These are phyloP conservation scores for Fusarium robinianum DNA, from an alignment of 2,329 filamentous ascomycete species.

Conservation along the genomic window DNA sequence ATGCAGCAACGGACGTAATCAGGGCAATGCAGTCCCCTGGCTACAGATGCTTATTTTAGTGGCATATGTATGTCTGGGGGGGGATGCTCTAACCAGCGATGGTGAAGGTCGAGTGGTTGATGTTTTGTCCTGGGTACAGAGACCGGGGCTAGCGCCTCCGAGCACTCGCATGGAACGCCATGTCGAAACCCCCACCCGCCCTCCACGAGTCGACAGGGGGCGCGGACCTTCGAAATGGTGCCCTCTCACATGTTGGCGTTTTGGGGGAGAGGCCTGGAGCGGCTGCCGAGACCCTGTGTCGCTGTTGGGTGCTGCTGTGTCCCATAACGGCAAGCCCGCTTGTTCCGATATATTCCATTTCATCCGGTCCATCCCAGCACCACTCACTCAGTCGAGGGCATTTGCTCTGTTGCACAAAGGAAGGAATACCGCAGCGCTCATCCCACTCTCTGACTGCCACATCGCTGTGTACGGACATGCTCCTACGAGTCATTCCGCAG, in stretches of 20 bases:
- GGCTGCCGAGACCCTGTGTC: conserved; percentile 3
- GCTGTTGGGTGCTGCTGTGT: conserved; percentile 8
- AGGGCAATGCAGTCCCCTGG: conserved; percentile 25
- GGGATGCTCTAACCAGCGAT: conserved; percentile 20
- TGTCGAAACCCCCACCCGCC: conserved; percentile 33
- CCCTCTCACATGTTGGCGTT: conserved; percentile 25
- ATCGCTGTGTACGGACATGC: conserved; percentile 6
- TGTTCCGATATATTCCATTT: conserved; percentile 33
- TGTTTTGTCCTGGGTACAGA: conserved; percentile 21
- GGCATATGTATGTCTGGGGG: conserved; percentile 25
- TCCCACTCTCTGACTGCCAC: conserved; percentile 1
- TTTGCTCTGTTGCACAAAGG: too few relatives aligned
- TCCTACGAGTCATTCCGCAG: conserved; percentile 10
- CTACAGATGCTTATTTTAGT: conserved; percentile 36
- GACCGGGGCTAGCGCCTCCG: conserved; percentile 19
- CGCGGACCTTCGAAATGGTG: conserved; percentile 16
- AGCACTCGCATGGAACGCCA: conserved; percentile 37
- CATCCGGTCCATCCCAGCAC: conserved; percentile 18
- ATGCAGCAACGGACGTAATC: conserved; percentile 17
- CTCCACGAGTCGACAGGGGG: conserved; percentile 34
- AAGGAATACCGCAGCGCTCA: conserved; percentile 5
- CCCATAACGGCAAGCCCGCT: conserved; percentile 18
- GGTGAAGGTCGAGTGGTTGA: conserved; percentile 26
- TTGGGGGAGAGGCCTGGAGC: not conserved
- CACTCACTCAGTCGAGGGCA: too few relatives aligned